Conservation (phyloP, 768 basidiomycete genomes). For the Agaricus bisporus region DNA sequence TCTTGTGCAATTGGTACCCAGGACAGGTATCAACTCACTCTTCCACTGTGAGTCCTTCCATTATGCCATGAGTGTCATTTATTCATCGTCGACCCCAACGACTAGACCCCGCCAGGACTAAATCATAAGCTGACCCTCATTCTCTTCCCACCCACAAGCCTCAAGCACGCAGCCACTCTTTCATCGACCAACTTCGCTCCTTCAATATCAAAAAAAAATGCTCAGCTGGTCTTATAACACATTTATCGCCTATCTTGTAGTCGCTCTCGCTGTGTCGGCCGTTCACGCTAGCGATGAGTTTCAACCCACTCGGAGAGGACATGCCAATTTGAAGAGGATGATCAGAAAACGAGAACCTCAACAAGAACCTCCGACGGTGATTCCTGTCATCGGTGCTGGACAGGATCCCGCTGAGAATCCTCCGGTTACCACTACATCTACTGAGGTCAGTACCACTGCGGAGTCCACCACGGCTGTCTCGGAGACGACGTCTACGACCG, state of each 20-base stretch:
- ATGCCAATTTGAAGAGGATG: constrained; percentile 55
- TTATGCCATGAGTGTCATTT: constrained; percentile 4
- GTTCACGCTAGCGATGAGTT: constrained; percentile 38
- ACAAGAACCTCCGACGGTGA: constrained; percentile 17
- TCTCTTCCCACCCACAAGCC: constrained; percentile 36
- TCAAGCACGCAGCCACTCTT: constrained; percentile 35
- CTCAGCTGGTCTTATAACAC: constrained; percentile 23
- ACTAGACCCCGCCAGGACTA: constrained; percentile 5
- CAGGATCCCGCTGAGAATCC: constrained; percentile 17
- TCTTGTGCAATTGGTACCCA: neutral
- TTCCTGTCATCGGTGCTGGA: constrained; percentile 28
- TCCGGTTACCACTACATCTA: constrained; percentile 12
- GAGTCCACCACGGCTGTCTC: constrained; percentile 5
- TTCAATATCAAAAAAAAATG: constrained; percentile 2
- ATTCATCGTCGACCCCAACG: constrained; percentile 11
- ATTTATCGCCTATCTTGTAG: constrained; percentile 54
- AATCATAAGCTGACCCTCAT: neutral
- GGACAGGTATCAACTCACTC: constrained; percentile 4
- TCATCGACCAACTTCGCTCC: constrained; percentile 5
- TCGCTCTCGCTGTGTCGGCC: constrained; percentile 44
- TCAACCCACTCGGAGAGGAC: constrained; percentile 43
- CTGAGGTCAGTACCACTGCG: constrained; percentile 13
- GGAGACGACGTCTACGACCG: neutral
- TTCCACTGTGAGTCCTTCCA: constrained; percentile 1
- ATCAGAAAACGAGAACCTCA: constrained; percentile 48